These are phyloP conservation scores for Colletotrichum destructivum DNA, from an alignment of 2,329 filamentous ascomycete species.

Conservation along the genomic window DNA sequence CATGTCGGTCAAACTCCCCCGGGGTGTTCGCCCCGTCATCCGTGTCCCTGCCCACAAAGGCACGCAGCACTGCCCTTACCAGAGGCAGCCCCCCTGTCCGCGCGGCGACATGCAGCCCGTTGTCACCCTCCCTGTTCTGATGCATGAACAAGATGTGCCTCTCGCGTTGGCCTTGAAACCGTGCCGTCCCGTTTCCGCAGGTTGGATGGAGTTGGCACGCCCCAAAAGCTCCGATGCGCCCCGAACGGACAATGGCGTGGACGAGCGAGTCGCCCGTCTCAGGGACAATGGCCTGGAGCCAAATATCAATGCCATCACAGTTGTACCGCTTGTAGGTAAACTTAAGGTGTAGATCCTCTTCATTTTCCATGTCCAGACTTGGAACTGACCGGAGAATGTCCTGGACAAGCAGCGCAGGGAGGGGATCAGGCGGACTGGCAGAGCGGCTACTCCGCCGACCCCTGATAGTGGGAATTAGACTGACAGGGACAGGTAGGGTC, in stretches of 20 bases:
- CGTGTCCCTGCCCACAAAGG: neutral
- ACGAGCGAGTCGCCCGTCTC: conserved; percentile 4
- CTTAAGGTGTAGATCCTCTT: neutral
- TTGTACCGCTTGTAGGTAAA: conserved; percentile 5
- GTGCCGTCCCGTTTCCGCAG: neutral
- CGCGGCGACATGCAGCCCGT: neutral
- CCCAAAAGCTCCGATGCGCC: neutral
- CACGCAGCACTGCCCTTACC: neutral
- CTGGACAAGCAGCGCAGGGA: neutral
- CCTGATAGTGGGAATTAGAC: neutral
- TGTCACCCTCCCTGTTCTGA: neutral
- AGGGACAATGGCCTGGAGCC: conserved; percentile 1
- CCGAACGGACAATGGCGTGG: neutral
- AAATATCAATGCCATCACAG: neutral
- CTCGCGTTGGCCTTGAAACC: neutral
- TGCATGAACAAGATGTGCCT: neutral
- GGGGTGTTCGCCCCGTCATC: neutral
- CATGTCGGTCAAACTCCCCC: neutral
- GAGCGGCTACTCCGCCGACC: neutral
- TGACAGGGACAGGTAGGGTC: neutral
- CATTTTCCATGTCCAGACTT: neutral
- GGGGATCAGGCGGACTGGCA: neutral
- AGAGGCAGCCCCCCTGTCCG: neutral
- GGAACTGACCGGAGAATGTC: neutral
- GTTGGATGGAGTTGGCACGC: neutral